Conservation (phyloP, 179 eudicot species). For the Sideroxylon spinosum region DNA sequence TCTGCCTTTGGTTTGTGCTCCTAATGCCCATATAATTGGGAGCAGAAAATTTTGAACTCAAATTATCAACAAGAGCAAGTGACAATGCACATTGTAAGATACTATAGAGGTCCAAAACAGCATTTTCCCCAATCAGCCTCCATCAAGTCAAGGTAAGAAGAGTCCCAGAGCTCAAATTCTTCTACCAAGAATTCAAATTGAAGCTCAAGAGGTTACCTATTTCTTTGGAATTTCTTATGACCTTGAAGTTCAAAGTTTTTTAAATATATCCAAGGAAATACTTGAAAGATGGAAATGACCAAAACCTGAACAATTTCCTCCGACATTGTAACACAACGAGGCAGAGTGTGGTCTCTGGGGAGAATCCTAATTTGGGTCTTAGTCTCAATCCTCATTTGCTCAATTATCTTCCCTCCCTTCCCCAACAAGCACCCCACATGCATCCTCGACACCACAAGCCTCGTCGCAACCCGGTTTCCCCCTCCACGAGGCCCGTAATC, state of each 20-base stretch:
- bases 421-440: constrained; percentile 95
- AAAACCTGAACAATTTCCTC: constrained; percentile 99
- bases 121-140: constrained; percentile 5
- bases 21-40: neutral
- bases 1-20: neutral
- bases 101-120: neutral
- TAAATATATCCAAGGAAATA: constrained; percentile 5
- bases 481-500: constrained; percentile 40
- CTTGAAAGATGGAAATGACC: neutral
- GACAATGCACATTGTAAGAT: neutral
- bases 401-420: constrained; percentile 96
- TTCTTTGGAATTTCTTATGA: neutral
- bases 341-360: constrained; percentile 82
- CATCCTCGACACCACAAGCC: constrained; percentile 89
- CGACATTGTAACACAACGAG: constrained; percentile 79
- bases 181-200: neutral
- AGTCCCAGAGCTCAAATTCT: neutral
- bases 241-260: neutral
- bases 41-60: neutral
- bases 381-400: constrained; percentile 95
- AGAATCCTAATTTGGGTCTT: constrained; percentile 91
- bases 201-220: neutral
- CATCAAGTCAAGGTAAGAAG: neutral
- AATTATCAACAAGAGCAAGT: neutral
- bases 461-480: constrained; percentile 59